Base-by-base conservation (phyloP, 805 yeast species). In the Candida ipomoeae region DNA sequence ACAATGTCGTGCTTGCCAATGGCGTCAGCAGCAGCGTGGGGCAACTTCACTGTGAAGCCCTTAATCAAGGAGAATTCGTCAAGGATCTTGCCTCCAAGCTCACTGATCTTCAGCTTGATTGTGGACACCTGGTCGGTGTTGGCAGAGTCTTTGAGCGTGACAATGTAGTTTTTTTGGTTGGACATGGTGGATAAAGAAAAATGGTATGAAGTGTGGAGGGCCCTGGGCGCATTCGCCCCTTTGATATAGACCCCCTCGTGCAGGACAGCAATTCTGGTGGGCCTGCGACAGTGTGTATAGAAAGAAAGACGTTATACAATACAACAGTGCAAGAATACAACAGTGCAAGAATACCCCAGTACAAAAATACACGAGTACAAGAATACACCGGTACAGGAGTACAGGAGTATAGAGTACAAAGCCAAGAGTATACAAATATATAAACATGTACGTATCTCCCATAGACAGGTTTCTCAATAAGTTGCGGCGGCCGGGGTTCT, bases 41-140 rank as follows among this genome's bases (percentile, higher is more conserved):
- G 89, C 54, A 85, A 66, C 59, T 80, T 79, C 51, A 79, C 78
- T 62, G 80, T 71, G 60, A 80, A 83, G 0, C 89, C 90, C 68
- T 84, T 85, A 69, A 85, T 83, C 63, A 85, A 70, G 47, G 75
- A 67, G 64, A 76, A 84, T 55, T 84, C 87, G 54, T 78, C 81
- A 45, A 78, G 77, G 62, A 85, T 75, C 48, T 71, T 73, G 47
- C 88, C 89, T 38, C 89, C 89, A 47, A 81, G 59, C 34, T 77
- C 73, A 31, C 62, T 43, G 52, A 83, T 65, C 50, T 74, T 70
- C 47, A 73, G 68, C 61, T 84, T 82, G 68, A 83, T 62, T 37
- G 65, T 40, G 23, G 64, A 54, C 37, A 70, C 59, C 46, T 75
- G 77, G 29, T 68, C 67, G 39, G 71, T 75, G 43, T 74, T 59